Evolutionary conservation across 2,329 filamentous ascomycete genomes (phyloP).

Genomic region (Calonectria hongkongensis): DNA sequence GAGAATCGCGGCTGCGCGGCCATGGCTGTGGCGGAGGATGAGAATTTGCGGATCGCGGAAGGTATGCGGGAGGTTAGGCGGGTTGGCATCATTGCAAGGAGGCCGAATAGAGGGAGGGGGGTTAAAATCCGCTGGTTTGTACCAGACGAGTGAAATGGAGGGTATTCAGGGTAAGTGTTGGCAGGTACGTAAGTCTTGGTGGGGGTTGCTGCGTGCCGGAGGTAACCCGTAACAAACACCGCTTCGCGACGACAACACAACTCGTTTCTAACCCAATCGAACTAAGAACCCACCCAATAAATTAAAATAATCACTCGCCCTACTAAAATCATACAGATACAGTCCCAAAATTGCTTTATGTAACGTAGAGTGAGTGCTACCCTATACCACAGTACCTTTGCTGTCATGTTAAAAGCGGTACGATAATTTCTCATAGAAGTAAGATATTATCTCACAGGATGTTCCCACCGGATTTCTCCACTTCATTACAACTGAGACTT

Average conservation of each 20-base stretch:
- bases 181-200: constrained; percentile 8
- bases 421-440: background rate
- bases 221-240: background rate
- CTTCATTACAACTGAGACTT: too few species aligned
- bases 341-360: background rate
- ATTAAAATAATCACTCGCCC: background rate
- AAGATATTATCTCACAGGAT: too few species aligned
- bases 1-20: constrained; percentile 63
- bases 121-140: constrained; percentile 26
- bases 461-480: too few species aligned
- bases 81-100: constrained; percentile 44
- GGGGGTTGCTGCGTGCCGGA: background rate
- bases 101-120: background rate
- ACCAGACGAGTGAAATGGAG: constrained; percentile 33
- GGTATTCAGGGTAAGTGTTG: constrained; percentile 28
- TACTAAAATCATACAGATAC: background rate
- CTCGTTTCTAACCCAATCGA: background rate
- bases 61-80: constrained; percentile 35
- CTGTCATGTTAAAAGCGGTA: too few species aligned
- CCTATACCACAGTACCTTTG: background rate
- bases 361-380: background rate
- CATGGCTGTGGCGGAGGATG: constrained; percentile 51
- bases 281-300: too few species aligned
- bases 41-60: constrained; percentile 38
- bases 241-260: background rate